Conservation (phyloP, 441 rosid species). For the Syzygium syzygioides region DNA sequence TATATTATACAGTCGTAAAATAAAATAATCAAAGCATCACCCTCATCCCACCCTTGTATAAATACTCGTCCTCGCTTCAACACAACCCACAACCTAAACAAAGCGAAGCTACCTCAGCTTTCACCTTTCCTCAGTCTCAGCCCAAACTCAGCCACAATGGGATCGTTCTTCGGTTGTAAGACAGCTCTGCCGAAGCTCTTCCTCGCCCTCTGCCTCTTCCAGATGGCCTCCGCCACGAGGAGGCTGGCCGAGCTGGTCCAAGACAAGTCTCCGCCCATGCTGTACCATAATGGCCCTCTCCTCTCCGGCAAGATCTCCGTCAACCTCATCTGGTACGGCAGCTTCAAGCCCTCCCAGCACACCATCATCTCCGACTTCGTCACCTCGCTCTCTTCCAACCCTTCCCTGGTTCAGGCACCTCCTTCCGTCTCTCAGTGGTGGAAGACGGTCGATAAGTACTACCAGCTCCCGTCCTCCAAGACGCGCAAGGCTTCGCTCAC, state of each 20-base stretch:
- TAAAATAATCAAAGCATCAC: background rate
- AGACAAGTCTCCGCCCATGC: conserved; percentile 40
- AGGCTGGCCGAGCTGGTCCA: conserved; percentile 32
- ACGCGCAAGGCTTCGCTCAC: conserved; percentile 9
- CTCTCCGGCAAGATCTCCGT: conserved; percentile 61
- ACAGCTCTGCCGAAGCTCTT: conserved; percentile 16
- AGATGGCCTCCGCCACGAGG: conserved; percentile 38
- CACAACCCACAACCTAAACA: background rate
- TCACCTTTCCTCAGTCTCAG: background rate
- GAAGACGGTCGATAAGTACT: background rate
- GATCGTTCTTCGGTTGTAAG: conserved; percentile 14
- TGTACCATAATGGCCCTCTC: conserved; percentile 75
- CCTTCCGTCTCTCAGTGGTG: background rate
- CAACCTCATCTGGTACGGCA: conserved; percentile 80
- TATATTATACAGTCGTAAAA: background rate
- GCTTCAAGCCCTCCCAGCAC: conserved; percentile 60
- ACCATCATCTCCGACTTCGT: conserved; percentile 57
- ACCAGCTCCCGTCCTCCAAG: background rate
- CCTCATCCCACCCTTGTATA: background rate
- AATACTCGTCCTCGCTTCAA: background rate
- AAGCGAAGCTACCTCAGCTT: background rate
- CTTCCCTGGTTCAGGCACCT: background rate
- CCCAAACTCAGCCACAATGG: background rate
- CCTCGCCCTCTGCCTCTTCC: conserved; percentile 35
- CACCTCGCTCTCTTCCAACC: conserved; percentile 1